phyloP scores from a whole-genome alignment of 495 filamentous ascomycete genomes.

The Aeminium ludgeri region DNA sequence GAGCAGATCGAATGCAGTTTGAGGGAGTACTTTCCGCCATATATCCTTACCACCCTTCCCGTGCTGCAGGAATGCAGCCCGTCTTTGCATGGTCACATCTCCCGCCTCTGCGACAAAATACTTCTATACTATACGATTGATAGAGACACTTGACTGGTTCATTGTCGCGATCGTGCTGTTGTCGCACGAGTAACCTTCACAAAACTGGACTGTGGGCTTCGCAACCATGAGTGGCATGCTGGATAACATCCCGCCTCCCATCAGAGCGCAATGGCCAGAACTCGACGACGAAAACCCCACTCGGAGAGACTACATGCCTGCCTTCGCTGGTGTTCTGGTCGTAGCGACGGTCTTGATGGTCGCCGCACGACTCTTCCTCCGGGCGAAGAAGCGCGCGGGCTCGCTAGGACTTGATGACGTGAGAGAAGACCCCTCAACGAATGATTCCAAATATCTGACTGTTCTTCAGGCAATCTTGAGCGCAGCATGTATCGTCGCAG shows the following conservation, averaged over 20 bases:
- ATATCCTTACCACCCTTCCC: too few relatives aligned
- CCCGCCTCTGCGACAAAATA: too few relatives aligned
- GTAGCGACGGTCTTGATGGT: conserved; percentile 3
- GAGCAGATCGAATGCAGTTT: too few relatives aligned
- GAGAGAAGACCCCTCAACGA: not conserved
- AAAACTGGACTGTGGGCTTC: too few relatives aligned
- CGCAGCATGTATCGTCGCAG: not conserved
- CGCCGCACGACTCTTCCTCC: not conserved
- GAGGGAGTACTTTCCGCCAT: too few relatives aligned
- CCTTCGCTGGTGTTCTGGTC: not conserved
- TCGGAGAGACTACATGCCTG: not conserved
- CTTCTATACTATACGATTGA: too few relatives aligned
- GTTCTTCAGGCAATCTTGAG: not conserved
- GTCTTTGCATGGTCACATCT: too few relatives aligned
- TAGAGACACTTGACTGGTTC: too few relatives aligned
- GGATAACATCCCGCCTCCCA: not conserved
- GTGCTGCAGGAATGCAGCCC: too few relatives aligned
- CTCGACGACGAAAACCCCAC: not conserved
- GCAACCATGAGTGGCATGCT: not conserved
- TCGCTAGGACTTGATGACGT: conserved; percentile 6
- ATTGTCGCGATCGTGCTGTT: too few relatives aligned
- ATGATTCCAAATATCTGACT: not conserved
- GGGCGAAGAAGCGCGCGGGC: conserved; percentile 1
- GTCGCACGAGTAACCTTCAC: too few relatives aligned
- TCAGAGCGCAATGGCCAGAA: not conserved